Percentiles rank a stretch among this genome's conserved stretches.
phyloP scores from a whole-genome alignment of 345 rosid genomes.

The Eucalyptus globulus region DNA sequence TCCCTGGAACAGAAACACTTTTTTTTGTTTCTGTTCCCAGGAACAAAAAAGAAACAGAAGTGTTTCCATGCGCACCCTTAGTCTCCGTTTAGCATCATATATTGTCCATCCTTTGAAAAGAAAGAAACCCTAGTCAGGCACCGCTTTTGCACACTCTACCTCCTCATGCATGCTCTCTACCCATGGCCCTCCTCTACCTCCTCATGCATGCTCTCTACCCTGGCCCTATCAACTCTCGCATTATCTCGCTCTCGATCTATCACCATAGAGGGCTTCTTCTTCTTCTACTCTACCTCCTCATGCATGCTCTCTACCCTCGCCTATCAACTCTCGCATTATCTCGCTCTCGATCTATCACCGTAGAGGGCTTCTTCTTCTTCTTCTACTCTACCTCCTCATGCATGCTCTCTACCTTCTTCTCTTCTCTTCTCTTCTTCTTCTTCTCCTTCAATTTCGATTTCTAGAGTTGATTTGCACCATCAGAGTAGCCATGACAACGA shows the following conservation, averaged over 20 bases:
- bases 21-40: no score
- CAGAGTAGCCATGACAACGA: neutral
- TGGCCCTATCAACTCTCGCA: no score
- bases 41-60: no score
- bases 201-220: no score
- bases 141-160: neutral
- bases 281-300: neutral
- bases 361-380: neutral
- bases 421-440: neutral
- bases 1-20: no score
- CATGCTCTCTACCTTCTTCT: neutral
- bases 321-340: no score
- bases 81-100: rapidly evolving
- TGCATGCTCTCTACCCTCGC: no score
- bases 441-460: neutral
- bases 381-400: neutral
- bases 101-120: neutral
- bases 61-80: no score
- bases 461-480: neutral
- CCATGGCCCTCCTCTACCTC: no score
- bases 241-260: no score
- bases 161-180: neutral
- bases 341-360: no score
- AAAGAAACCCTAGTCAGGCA: neutral
- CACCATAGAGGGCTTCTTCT: no score